These are phyloP conservation scores for Beauveria caledonica DNA, from an alignment of 2,329 filamentous ascomycete species.

Conservation along the genomic window DNA sequence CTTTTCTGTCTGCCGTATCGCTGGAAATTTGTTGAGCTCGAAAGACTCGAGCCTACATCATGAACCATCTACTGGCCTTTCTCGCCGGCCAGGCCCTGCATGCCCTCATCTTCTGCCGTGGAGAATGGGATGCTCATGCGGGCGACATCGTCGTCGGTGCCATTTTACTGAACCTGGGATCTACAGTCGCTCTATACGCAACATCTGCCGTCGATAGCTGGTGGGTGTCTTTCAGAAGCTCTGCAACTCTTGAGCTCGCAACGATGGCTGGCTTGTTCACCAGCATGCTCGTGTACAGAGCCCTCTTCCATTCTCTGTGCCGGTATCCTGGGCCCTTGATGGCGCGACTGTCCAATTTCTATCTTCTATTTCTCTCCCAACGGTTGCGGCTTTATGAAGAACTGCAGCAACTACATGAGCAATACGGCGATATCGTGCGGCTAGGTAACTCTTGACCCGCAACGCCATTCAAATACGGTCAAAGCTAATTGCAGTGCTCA, in stretches of 20 bases:
- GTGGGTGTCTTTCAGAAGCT: background rate
- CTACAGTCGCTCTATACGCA: background rate
- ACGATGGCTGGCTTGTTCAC: constrained; percentile 11
- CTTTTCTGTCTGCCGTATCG: no score
- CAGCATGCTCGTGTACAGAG: constrained; percentile 18
- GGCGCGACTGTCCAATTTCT: constrained; percentile 20
- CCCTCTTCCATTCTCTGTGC: constrained; percentile 20
- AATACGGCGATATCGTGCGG: constrained; percentile 24
- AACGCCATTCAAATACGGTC: background rate
- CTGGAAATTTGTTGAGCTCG: no score
- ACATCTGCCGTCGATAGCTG: background rate
- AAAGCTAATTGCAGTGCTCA: background rate
- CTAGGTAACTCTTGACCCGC: constrained; percentile 15
- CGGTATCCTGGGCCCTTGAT: constrained; percentile 21
- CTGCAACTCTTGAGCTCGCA: background rate
- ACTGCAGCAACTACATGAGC: constrained; percentile 19
- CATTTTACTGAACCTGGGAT: background rate
- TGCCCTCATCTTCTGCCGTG: constrained; percentile 16
- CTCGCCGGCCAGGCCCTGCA: constrained; percentile 14
- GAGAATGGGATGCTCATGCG: constrained; percentile 20
- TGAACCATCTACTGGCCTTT: constrained; percentile 7
- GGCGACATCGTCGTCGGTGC: constrained; percentile 11
- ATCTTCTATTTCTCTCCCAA: constrained; percentile 17
- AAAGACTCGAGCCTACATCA: background rate
- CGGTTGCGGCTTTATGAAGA: constrained; percentile 19